Evolutionary conservation across 2,329 filamentous ascomycete genomes (phyloP).

Genomic region (Talaromyces verruculosus): DNA sequence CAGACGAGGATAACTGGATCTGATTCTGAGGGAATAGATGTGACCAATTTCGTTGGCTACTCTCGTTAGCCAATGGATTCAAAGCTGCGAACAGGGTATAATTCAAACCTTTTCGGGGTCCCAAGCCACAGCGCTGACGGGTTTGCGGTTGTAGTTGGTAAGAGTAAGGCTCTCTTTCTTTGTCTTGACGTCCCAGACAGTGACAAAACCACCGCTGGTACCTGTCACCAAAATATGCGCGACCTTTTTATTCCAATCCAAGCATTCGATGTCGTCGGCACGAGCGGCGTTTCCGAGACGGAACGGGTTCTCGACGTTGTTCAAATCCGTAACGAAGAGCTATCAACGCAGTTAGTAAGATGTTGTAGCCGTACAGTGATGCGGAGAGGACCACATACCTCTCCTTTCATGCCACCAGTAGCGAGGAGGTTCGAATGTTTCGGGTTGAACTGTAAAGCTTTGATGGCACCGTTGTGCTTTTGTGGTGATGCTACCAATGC

Average conservation of each 20-base stretch:
- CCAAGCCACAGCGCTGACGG: constrained; percentile 95
- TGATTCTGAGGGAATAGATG: constrained; percentile 84
- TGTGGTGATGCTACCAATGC: constrained; percentile 81
- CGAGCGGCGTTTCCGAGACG: constrained; percentile 85
- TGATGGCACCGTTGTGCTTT: constrained; percentile 90
- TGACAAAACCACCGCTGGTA: constrained; percentile 89
- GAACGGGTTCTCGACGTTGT: constrained; percentile 84
- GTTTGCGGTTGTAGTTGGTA: constrained; percentile 84
- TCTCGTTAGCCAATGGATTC: constrained; percentile 25
- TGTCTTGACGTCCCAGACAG: constrained; percentile 96
- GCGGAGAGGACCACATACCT: constrained; percentile 45
- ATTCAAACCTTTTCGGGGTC: constrained; percentile 76
- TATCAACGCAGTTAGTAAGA: constrained; percentile 25
- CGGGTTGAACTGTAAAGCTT: constrained; percentile 95
- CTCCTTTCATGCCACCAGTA: constrained; percentile 89
- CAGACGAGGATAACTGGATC: constrained; percentile 86
- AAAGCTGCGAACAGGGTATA: neutral
- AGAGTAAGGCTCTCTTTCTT: constrained; percentile 96
- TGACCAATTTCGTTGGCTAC: constrained; percentile 82
- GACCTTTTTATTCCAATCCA: constrained; percentile 98
- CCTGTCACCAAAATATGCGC: constrained; percentile 94
- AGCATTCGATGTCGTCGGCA: constrained; percentile 90
- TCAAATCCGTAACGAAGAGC: constrained; percentile 91
- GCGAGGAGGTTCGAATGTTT: constrained; percentile 86
- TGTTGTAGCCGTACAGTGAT: neutral